Base-by-base conservation (phyloP, 805 yeast genomes). In the Starmerella riodocensis region DNA sequence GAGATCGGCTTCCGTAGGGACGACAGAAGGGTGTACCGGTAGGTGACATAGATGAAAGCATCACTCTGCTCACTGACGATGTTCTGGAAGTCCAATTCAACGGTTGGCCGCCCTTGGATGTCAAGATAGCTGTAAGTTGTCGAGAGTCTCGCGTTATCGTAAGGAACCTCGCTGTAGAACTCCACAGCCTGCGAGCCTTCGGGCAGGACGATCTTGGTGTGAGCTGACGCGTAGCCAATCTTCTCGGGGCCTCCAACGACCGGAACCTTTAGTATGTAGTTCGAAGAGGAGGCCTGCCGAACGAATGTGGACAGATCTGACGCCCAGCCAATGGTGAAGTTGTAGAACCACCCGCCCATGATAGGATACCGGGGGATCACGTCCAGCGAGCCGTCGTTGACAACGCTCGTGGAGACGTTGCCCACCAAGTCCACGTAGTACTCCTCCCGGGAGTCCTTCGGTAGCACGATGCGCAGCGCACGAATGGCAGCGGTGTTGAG, bases 321-420 rank as follows among this genome's bases (percentile, higher is more conserved):
- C 36, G 77, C 73, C 94, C 94, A 91, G n/a, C 97, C 97, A 50
- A 88, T 60, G 18, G 97, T 91, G 67, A 83, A 91, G 62, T 88
- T 84, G 62, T 84, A 88, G 53, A 76, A 70, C 98, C 98, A 91
- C 31, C 86, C 93, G 35, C 98, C 98, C 60, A 83, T 81, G 6
- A 91, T 58, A n/a, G 98, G 98, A 65, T 67, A 91, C 58, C 98
- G 71, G 41, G 97, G 97, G 53, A 70, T 73, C 48, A 91, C 58
- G 26, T 76, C 63, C 34, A 83, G 61, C 44, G 62, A 60, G 31
- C 68, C 59, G 3, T 29, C 32, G 12, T 11, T 18, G 11, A 49
- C 43, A 5, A 17, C 23, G 36, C 79, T 78, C 3, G 96, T 81
- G 6, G 94, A 77, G 12, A 88, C 94, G 61, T 83, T 82, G 27